Evolutionary conservation across 192 early-diverging fungal species (phyloP).

Genomic region (Blastocladiella britannica): DNA sequence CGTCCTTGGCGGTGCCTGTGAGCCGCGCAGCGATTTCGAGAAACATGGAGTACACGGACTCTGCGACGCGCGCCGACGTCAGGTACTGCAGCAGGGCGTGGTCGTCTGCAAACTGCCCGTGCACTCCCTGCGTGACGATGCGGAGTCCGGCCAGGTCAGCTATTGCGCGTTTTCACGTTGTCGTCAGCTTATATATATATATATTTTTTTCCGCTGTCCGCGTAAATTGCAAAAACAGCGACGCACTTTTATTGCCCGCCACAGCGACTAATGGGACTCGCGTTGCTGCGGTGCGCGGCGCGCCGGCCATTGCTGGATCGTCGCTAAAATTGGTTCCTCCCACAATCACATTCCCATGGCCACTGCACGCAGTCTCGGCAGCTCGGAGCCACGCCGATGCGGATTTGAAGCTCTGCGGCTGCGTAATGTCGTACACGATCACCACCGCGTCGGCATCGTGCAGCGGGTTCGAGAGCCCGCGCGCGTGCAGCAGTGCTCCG

Average conservation of each 20-base stretch:
- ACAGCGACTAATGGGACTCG: too few relatives aligned
- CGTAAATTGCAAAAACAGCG: too few relatives aligned
- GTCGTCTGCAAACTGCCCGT: neutral
- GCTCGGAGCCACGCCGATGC: neutral
- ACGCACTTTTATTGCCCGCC: too few relatives aligned
- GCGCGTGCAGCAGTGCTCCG: neutral
- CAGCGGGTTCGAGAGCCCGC: neutral
- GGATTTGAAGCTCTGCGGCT: neutral
- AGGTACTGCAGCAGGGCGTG: neutral
- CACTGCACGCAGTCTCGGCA: too few relatives aligned
- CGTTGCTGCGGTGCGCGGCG: too few relatives aligned
- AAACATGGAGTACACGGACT: neutral
- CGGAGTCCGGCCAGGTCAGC: neutral
- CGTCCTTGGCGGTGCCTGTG: neutral
- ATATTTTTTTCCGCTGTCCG: too few relatives aligned
- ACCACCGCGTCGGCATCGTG: neutral
- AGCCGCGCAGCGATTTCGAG: neutral
- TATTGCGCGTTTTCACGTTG: neutral
- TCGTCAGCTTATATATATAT: too few relatives aligned
- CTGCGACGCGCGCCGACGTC: neutral
- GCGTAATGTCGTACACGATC: neutral
- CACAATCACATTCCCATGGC: too few relatives aligned
- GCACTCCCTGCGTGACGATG: neutral
- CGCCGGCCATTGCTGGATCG: too few relatives aligned
- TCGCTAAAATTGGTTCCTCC: too few relatives aligned